phyloP scores from a whole-genome alignment of 192 early-diverging fungal species.

The Chytriomyces confervae region DNA sequence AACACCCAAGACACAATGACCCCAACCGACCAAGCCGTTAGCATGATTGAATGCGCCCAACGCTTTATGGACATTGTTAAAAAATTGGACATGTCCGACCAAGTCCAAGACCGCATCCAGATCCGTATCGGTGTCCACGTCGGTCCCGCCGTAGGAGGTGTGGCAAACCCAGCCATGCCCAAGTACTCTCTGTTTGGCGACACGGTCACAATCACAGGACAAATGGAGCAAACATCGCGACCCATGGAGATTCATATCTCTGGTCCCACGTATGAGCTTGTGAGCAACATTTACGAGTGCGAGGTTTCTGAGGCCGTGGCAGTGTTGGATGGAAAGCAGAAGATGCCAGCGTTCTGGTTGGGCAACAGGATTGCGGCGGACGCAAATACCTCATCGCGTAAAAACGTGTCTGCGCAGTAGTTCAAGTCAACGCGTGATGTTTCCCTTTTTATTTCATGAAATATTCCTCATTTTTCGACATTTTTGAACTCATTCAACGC shows the following conservation, averaged over 20 bases:
- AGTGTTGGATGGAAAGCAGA: constrained; percentile 26
- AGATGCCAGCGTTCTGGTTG: constrained; percentile 43
- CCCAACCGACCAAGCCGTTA: constrained; percentile 33
- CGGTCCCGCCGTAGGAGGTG: constrained; percentile 48
- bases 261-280: constrained; percentile 38
- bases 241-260: constrained; percentile 44
- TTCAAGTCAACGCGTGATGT: too few relatives aligned
- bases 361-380: too few relatives aligned
- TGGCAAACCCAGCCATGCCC: constrained; percentile 48
- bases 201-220: constrained; percentile 42
- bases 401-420: too few relatives aligned
- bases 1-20: constrained; percentile 29
- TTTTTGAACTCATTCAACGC: too few relatives aligned
- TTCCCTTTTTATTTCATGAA: too few relatives aligned
- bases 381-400: too few relatives aligned
- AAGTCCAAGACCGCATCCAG: constrained; percentile 33
- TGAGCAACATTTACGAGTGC: constrained; percentile 31
- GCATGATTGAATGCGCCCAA: constrained; percentile 43
- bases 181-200: constrained; percentile 48
- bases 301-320: constrained; percentile 12
- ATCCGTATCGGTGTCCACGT: constrained; percentile 52
- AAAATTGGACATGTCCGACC: constrained; percentile 50
- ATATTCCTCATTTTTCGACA: too few relatives aligned
- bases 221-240: constrained; percentile 47
- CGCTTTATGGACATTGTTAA: constrained; percentile 38